These are phyloP conservation scores for Kluyveromyces siamensis DNA, from an alignment of 805 yeast species.

Conservation along the genomic window DNA sequence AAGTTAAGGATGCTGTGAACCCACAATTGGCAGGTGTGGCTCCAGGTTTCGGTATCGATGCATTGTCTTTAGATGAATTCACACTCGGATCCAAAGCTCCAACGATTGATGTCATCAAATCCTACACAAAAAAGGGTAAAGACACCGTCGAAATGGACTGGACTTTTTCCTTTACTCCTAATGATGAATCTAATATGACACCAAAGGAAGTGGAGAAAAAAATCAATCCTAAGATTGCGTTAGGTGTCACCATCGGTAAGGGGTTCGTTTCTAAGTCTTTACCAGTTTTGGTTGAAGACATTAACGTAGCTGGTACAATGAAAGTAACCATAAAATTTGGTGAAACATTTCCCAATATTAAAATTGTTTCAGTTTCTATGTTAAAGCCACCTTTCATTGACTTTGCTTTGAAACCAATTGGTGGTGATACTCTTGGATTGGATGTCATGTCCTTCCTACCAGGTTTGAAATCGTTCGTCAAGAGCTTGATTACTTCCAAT, in stretches of 20 bases:
- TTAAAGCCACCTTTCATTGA: conserved; percentile 74
- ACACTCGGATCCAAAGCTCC: conserved; percentile 80
- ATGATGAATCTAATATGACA: conserved; percentile 78
- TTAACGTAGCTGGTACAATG: conserved; percentile 66
- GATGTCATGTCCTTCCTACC: conserved; percentile 82
- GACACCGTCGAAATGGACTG: conserved; percentile 75
- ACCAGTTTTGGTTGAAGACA: conserved; percentile 74
- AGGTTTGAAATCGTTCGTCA: conserved; percentile 66
- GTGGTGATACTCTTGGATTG: conserved; percentile 81
- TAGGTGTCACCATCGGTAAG: conserved; percentile 75
- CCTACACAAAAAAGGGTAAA: conserved; percentile 60
- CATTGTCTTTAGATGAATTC: conserved; percentile 62
- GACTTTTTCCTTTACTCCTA: conserved; percentile 74
- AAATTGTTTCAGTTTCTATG: conserved; percentile 59
- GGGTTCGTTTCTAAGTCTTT: conserved; percentile 67
- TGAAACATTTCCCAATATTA: conserved; percentile 69
- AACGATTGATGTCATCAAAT: conserved; percentile 57
- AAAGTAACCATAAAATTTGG: conserved; percentile 53
- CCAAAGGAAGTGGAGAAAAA: conserved; percentile 60
- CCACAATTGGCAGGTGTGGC: conserved; percentile 59
- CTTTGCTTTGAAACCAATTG: conserved; percentile 75
- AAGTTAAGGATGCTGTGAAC: conserved; percentile 63
- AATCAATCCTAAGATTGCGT: conserved; percentile 70
- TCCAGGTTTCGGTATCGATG: conserved; percentile 79
- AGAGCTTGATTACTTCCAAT: conserved; percentile 55